phyloP scores from a whole-genome alignment of 345 rosid species.

The Turritis glabra region DNA sequence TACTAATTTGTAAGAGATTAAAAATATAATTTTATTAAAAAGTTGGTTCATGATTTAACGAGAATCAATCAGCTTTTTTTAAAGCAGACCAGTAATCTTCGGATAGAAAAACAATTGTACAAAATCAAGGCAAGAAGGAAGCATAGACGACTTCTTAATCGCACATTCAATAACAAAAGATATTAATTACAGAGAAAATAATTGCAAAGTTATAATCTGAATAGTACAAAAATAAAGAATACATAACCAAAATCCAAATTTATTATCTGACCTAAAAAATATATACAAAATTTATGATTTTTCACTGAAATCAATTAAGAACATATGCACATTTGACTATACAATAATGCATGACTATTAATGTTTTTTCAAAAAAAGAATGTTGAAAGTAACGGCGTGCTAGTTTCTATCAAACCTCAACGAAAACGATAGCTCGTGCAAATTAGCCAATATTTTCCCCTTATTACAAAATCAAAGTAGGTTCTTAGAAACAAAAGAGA shows the following conservation, averaged over 20 bases:
- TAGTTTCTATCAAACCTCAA: neutral
- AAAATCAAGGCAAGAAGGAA: neutral
- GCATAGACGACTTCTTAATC: neutral
- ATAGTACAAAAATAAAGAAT: neutral
- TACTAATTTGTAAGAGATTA: too few relatives aligned
- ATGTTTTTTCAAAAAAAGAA: neutral
- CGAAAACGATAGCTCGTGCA: neutral
- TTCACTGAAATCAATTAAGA: neutral
- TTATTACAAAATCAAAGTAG: neutral
- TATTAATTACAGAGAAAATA: neutral
- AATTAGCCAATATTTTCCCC: neutral
- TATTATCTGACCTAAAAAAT: neutral
- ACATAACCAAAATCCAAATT: neutral
- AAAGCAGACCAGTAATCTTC: too few relatives aligned
- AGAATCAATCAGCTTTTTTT: too few relatives aligned
- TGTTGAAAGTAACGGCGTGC: neutral
- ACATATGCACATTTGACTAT: neutral
- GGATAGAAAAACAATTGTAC: too few relatives aligned
- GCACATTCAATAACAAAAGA: neutral
- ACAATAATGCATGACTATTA: neutral
- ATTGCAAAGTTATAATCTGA: neutral
- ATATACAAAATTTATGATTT: neutral
- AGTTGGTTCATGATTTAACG: too few relatives aligned
- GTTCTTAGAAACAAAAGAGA: neutral
- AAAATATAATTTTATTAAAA: too few relatives aligned